Base-by-base conservation (phyloP, 2,329 filamentous ascomycete genomes). In the Truncatella angustata region DNA sequence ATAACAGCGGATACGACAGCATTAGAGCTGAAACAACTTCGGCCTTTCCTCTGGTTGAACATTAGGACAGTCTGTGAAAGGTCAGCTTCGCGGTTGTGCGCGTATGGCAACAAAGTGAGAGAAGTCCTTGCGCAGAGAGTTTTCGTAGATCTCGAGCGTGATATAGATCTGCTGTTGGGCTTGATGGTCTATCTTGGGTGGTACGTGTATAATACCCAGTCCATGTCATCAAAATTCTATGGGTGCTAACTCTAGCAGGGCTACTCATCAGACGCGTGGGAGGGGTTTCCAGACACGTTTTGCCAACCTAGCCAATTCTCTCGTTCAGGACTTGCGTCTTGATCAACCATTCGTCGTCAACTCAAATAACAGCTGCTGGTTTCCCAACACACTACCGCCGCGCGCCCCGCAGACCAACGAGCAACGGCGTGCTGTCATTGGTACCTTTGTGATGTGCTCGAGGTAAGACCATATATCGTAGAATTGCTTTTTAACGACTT, bases 81-180 rank as follows among this genome's bases (percentile, higher is more conserved):
- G 57, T 73, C 72, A 2, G 63, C 67, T 0, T 59, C 66, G 3
- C 68, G 72, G 47, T 75, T 80, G 51, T 45, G 64, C 0, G 61
- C 63, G 1, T 58, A 78, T 30, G 67, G 69, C 35, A 70, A 72
- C 3, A 70, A 67, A n/a, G 65, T 77, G 5, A 73, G 74, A 39
- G 67, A 72, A 37, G 68, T 75, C 26, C 49, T 81, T 14, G 71
- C 75, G 0, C 67, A 73, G 11, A 72, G 71, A 50, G 65, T 80
- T 23, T 58, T 82, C 6, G 53, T 80, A 12, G 70, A 76, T 9
- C 65, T 72, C 12, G 78, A 81, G 52, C 72, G 74, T 49, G 73
- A 63, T 45, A 65, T 82, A 28, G 81, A 84, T 56, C 55, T 82
- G 11, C 65, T 85, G 2, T 67, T 78, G 10, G 80, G 79, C 0